Percentiles rank a stretch among this genome's conserved stretches.
These are phyloP conservation scores for Trichosporon inkin DNA, from an alignment of 1,284 basidiomycete genomes.

Conservation along the genomic window DNA sequence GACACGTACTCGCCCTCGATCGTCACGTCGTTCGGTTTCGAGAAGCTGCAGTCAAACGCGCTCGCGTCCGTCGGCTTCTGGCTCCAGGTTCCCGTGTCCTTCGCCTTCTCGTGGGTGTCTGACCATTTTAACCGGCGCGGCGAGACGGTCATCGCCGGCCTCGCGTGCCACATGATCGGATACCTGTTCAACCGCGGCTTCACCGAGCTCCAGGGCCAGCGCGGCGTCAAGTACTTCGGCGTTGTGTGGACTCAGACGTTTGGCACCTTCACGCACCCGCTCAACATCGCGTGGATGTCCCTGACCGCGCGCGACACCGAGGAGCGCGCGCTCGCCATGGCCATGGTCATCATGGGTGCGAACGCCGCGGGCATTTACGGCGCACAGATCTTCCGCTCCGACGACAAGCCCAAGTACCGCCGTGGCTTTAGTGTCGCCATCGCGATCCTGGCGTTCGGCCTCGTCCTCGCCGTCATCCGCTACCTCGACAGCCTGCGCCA, in stretches of 20 bases:
- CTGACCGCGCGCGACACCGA: constrained; percentile 28
- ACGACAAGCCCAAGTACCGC: constrained; percentile 35
- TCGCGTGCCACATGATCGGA: constrained; percentile 28
- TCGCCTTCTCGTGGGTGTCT: constrained; percentile 28
- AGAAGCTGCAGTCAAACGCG: constrained; percentile 29
- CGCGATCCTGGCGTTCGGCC: constrained; percentile 25
- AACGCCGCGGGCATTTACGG: constrained; percentile 39
- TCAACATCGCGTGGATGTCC: constrained; percentile 35
- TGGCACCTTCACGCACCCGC: constrained; percentile 34
- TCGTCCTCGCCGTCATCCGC: constrained; percentile 24
- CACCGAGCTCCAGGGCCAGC: constrained; percentile 18
- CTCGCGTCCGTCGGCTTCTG: constrained; percentile 36
- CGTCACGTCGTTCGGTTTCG: constrained; percentile 37
- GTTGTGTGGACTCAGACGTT: constrained; percentile 34
- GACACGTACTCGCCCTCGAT: constrained; percentile 39
- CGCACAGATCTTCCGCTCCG: constrained; percentile 35
- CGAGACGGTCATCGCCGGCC: constrained; percentile 28
- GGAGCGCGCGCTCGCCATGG: constrained; percentile 32
- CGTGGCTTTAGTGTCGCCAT: constrained; percentile 33
- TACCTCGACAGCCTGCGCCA: constrained; percentile 15
- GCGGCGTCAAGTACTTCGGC: constrained; percentile 30
- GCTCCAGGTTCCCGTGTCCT: constrained; percentile 35
- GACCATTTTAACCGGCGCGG: constrained; percentile 33
- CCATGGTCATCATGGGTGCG: constrained; percentile 34
- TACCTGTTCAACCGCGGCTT: constrained; percentile 33